Percentiles rank a stretch among this genome's conserved stretches.
Evolutionary conservation across 2,329 filamentous ascomycete genomes (phyloP).

Genomic region (Fusarium falciforme): DNA sequence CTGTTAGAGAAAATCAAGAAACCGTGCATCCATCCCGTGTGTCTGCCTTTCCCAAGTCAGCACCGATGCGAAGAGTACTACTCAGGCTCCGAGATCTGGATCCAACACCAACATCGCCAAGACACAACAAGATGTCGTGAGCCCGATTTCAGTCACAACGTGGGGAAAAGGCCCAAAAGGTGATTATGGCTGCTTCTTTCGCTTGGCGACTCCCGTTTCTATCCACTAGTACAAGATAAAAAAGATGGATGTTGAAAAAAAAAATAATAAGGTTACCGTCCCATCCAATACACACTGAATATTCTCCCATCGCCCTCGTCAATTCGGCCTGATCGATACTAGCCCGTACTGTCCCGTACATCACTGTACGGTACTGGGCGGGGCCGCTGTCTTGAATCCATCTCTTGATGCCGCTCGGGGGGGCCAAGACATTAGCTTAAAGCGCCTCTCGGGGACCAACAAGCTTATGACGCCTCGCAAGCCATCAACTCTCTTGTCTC

Average conservation of each 20-base stretch:
- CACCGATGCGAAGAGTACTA: neutral
- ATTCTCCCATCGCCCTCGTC: neutral
- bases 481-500: constrained; percentile 13
- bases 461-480: constrained; percentile 9
- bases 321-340: neutral
- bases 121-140: neutral
- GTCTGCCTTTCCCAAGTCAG: neutral
- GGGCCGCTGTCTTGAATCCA: neutral
- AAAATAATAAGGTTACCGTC: neutral
- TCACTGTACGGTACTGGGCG: constrained; percentile 9
- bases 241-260: neutral
- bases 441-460: neutral
- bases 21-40: neutral
- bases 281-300: constrained; percentile 1
- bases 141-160: neutral
- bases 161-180: neutral
- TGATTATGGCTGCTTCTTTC: neutral
- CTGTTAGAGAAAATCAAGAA: neutral
- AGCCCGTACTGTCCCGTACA: neutral
- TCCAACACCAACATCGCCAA: neutral
- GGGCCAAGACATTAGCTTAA: neutral
- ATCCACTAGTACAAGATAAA: constrained; percentile 2
- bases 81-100: neutral
- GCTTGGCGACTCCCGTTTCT: constrained; percentile 18
- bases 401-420: neutral